Evolutionary conservation across 331 rosid genomes (phyloP).

Genomic region (Saraca asoca): DNA sequence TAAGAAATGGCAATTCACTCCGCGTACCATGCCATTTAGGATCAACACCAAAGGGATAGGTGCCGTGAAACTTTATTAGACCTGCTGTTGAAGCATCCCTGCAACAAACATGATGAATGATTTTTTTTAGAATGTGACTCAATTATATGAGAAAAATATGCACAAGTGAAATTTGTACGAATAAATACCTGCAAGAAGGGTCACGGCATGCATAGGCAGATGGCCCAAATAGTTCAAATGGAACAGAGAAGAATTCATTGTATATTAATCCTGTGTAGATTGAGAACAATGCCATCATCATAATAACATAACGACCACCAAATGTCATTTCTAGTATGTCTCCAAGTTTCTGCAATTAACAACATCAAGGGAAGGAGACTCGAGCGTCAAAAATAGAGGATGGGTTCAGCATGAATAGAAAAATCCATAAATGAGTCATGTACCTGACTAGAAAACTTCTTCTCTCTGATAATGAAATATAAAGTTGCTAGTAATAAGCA

Average conservation of each 20-base stretch:
- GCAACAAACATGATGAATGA: constrained; percentile 18
- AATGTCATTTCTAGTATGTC: constrained; percentile 77
- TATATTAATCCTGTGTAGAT: constrained; percentile 78
- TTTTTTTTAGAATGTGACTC: not conserved
- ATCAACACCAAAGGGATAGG: constrained; percentile 97
- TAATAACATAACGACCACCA: constrained; percentile 68
- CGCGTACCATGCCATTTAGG: constrained; percentile 96
- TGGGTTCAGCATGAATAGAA: constrained; percentile 16
- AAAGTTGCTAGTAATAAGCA: constrained; percentile 71
- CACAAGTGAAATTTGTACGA: constrained; percentile 4
- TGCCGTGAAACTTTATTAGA: constrained; percentile 65
- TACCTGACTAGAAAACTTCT: constrained; percentile 61
- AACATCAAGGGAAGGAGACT: constrained; percentile 39
- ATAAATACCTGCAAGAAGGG: constrained; percentile 62
- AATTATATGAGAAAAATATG: not conserved
- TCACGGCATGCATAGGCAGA: constrained; percentile 73
- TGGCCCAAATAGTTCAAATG: constrained; percentile 65
- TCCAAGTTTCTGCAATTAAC: constrained; percentile 70
- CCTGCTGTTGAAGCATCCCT: constrained; percentile 71
- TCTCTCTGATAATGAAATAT: constrained; percentile 65
- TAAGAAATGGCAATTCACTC: constrained; percentile 93
- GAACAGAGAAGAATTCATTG: constrained; percentile 74
- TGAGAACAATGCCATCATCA: constrained; percentile 80
- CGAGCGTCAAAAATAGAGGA: constrained; percentile 21
- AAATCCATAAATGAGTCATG: constrained; percentile 28